Evolutionary conservation across 2,329 filamentous ascomycete species (phyloP), one percentile per base, ranked within the genome.

Genomic region (Torrubiella hemipterigena): DNA sequence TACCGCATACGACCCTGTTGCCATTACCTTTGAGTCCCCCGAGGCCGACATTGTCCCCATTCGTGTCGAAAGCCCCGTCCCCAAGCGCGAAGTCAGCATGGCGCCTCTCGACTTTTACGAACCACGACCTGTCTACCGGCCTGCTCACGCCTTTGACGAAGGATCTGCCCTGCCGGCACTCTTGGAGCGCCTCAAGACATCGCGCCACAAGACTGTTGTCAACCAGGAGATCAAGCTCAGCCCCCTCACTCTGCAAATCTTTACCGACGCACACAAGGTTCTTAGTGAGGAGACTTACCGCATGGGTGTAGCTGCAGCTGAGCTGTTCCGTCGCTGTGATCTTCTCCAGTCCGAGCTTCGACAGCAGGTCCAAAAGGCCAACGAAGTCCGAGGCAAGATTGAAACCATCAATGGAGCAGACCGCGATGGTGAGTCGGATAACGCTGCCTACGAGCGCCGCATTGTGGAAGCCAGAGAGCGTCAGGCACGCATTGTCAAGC

Each of bases 261-360:
- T 89, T 41, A 81, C 78, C 17, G 74, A 82, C 36, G 74, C 75
- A 0, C 82, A 89, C 50, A 75, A 79, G 46, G 61, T 81, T 5
- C 61, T 87, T 6, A 74, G 74, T 38, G 67, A 69, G 8, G 80
- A 87, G 51, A 84, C 79, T 0, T 65, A 79, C 42, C 65, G 64
- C 9, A 63, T 87, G 9, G 79, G 80, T 12, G 59, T 70, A 26
- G 81, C 78, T 2, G 81, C 78, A 1, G 72, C 80, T 2, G 79
- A 85, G 43, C 61, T 87, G 6, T 87, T 86, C 55, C 65, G 76
- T 17, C 68, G 76, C 33, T 83, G 80, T 38, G 69, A 80, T 42
- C 65, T 73, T 27, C 63, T 87, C 17, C 75, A 79, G 43, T 59
- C 64, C 13, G 80, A 86, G 46, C 63, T 86, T 25, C 63, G 61